Evolutionary conservation across 331 rosid species (phyloP).

Genomic region (Quercus tomentella): DNA sequence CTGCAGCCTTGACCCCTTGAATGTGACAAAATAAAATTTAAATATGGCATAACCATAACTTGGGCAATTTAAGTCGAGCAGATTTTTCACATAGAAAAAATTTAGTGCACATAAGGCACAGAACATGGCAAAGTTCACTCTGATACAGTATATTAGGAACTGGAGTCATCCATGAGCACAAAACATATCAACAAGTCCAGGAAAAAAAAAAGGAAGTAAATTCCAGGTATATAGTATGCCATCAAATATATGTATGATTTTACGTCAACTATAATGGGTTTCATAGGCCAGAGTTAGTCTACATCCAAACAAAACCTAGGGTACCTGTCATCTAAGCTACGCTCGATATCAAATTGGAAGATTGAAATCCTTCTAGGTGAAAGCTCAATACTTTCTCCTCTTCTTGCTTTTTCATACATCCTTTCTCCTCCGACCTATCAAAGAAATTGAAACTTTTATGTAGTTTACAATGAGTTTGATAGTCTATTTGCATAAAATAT

Average conservation of each 20-base stretch:
- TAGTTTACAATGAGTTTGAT: background rate
- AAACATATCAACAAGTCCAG: background rate
- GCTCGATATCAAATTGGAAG: constrained; percentile 82
- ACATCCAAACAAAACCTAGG: background rate
- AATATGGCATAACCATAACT: background rate
- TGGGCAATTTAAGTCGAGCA: background rate
- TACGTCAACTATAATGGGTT: background rate
- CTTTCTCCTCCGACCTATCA: constrained; percentile 92
- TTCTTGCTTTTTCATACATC: constrained; percentile 96
- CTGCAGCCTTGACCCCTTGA: background rate
- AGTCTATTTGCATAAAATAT: background rate
- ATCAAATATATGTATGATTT: background rate
- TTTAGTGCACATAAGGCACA: background rate
- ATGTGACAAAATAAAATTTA: background rate
- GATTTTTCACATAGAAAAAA: background rate
- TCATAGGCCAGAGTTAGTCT: background rate
- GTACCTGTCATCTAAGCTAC: constrained; percentile 90
- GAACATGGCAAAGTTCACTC: background rate
- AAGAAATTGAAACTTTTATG: constrained; percentile 20
- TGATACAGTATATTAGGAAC: background rate
- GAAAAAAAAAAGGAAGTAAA: background rate
- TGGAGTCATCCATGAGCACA: background rate
- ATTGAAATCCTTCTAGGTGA: constrained; percentile 89
- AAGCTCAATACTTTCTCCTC: constrained; percentile 95
- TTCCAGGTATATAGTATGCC: background rate